Conservation (phyloP, 2,329 filamentous ascomycete genomes). For the Cercospora sp. region DNA sequence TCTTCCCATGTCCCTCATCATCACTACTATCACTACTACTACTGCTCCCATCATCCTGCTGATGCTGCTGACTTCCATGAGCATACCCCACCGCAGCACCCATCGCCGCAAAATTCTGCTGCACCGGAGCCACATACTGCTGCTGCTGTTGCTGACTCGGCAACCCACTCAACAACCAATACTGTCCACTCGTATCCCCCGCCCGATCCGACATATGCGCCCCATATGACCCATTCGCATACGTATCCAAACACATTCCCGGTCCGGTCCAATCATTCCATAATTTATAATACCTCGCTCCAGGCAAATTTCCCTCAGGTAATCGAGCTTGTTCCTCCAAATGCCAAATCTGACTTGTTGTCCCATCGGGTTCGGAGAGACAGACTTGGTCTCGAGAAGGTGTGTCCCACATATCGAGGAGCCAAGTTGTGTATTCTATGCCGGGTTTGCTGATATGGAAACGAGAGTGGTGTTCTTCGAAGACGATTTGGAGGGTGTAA, state of each 20-base stretch:
- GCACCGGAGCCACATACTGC: not conserved
- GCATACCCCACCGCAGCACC: not conserved
- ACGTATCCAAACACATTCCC: not conserved
- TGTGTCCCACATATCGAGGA: not conserved
- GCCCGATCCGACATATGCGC: not conserved
- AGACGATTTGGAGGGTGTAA: not conserved
- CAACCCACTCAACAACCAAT: not conserved
- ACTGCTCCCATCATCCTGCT: not conserved
- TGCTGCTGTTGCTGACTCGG: no score
- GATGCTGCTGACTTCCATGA: not conserved
- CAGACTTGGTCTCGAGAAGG: not conserved
- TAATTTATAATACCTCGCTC: not conserved
- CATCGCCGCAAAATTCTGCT: not conserved
- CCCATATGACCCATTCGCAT: not conserved
- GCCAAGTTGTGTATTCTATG: not conserved
- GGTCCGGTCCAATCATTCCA: not conserved
- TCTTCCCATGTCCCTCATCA: not conserved
- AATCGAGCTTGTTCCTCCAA: not conserved
- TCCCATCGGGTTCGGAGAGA: not conserved
- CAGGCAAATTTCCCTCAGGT: not conserved
- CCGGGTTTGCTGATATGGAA: not conserved
- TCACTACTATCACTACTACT: not conserved
- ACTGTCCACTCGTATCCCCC: not conserved
- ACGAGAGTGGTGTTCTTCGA: not conserved
- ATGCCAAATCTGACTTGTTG: not conserved